Evolutionary conservation across 495 filamentous ascomycete species (phyloP).

Genomic region (Neurospora pannonica): DNA sequence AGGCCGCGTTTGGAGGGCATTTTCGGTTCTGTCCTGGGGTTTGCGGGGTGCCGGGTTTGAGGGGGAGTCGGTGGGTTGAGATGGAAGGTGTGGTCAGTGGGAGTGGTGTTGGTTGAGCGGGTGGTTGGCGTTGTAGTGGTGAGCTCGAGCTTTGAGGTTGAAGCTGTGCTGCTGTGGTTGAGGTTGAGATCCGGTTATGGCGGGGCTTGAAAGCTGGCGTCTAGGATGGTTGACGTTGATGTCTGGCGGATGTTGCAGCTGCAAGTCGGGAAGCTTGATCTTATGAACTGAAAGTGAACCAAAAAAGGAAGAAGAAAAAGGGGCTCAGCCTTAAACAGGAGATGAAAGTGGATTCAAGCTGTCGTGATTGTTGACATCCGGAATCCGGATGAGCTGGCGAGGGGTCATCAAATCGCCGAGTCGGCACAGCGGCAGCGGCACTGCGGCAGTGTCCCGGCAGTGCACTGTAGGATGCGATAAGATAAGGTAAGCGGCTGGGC

Average conservation of each 20-base stretch:
- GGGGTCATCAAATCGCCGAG: not conserved
- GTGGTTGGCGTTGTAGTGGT: not conserved
- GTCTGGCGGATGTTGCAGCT: not conserved
- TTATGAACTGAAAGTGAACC: not conserved
- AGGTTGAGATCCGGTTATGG: not conserved
- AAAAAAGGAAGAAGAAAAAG: not conserved
- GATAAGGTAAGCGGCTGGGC: not conserved
- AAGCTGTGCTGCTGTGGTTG: not conserved
- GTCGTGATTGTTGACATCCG: not conserved
- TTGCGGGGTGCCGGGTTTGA: not conserved
- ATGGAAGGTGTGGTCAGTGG: too few species aligned
- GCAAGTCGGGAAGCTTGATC: too few species aligned
- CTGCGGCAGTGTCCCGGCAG: not conserved
- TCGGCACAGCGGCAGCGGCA: not conserved
- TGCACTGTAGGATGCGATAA: not conserved
- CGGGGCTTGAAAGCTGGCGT: not conserved
- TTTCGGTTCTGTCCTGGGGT: not conserved
- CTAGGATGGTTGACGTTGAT: not conserved
- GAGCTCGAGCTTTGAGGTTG: too few species aligned
- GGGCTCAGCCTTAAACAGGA: not conserved
- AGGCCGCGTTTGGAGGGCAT: constrained; percentile 14
- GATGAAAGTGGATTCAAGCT: not conserved
- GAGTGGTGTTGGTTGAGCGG: too few species aligned
- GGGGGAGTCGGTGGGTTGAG: not conserved
- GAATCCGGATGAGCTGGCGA: not conserved